phyloP scores from a whole-genome alignment of 1,284 basidiomycete species.

The Cutaneotrichosporon cyanovorans region DNA sequence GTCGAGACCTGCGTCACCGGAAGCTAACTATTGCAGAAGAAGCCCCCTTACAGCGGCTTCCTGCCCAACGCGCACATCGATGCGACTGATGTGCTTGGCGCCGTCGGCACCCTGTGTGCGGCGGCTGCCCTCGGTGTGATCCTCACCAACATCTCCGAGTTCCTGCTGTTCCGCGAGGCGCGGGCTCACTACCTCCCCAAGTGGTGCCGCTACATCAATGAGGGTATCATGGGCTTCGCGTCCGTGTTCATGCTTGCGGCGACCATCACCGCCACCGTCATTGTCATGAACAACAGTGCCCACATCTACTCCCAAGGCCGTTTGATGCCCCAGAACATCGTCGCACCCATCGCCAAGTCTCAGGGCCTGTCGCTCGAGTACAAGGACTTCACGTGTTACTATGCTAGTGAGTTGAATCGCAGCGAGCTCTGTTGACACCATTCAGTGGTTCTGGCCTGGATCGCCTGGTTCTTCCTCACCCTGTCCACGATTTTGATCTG shows the following conservation, averaged over 20 bases:
- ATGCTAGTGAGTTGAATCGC: constrained; percentile 5
- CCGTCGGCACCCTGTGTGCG: constrained; percentile 3
- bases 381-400: constrained; percentile 5
- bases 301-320: background rate
- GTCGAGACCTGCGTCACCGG: background rate
- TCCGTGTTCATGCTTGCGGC: constrained; percentile 10
- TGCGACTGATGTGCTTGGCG: constrained; percentile 11
- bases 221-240: constrained; percentile 9
- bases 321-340: background rate
- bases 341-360: constrained; percentile 2
- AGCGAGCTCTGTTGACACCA: background rate
- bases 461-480: constrained; percentile 10
- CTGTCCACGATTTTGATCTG: constrained; percentile 7
- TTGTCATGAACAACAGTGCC: constrained; percentile 1
- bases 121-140: constrained; percentile 12
- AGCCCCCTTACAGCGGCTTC: background rate
- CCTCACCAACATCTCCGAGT: constrained; percentile 11
- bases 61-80: constrained; percentile 1
- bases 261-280: constrained; percentile 9
- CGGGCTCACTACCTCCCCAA: constrained; percentile 6
- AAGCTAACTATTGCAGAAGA: background rate
- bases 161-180: constrained; percentile 9
- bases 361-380: constrained; percentile 6
- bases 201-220: constrained; percentile 9
- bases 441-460: constrained; percentile 12